Evolutionary conservation across 1,284 basidiomycete genomes (phyloP).

Genomic region (Boletus coffeatus): DNA sequence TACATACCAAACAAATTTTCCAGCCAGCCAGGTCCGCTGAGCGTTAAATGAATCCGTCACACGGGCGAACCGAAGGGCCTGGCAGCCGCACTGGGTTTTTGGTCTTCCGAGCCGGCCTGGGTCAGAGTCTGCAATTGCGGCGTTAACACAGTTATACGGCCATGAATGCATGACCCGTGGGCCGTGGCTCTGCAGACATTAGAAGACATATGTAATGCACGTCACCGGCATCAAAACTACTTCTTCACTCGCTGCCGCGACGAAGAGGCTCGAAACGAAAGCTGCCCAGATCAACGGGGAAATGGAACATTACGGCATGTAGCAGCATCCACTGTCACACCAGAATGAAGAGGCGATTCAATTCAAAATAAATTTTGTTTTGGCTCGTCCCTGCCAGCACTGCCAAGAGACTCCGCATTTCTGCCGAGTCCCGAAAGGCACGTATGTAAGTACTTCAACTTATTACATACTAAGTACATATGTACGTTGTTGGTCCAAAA

Average conservation of each 20-base stretch:
- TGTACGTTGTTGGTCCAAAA: too few relatives aligned
- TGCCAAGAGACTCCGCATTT: neutral
- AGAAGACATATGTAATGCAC: neutral
- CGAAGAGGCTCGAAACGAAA: constrained; percentile 3
- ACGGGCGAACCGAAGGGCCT: neutral
- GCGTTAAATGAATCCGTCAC: neutral
- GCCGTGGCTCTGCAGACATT: neutral
- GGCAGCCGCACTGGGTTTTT: neutral
- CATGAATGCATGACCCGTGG: neutral
- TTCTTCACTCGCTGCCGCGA: neutral
- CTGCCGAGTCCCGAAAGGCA: constrained; percentile 1
- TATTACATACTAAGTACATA: too few relatives aligned
- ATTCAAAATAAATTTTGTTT: constrained; percentile 5
- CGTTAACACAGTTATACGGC: neutral
- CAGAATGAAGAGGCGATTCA: neutral
- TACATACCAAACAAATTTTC: constrained; percentile 1
- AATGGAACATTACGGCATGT: constrained; percentile 11
- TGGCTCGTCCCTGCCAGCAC: constrained; percentile 2
- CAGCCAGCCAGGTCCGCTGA: neutral
- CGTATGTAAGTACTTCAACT: neutral
- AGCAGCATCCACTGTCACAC: constrained; percentile 1
- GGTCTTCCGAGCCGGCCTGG: neutral
- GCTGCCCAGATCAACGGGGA: neutral
- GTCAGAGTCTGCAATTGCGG: neutral
- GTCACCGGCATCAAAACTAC: neutral